These are phyloP conservation scores for Hexamita inflata DNA, from an alignment of 208 protist species.

Conservation along the genomic window DNA sequence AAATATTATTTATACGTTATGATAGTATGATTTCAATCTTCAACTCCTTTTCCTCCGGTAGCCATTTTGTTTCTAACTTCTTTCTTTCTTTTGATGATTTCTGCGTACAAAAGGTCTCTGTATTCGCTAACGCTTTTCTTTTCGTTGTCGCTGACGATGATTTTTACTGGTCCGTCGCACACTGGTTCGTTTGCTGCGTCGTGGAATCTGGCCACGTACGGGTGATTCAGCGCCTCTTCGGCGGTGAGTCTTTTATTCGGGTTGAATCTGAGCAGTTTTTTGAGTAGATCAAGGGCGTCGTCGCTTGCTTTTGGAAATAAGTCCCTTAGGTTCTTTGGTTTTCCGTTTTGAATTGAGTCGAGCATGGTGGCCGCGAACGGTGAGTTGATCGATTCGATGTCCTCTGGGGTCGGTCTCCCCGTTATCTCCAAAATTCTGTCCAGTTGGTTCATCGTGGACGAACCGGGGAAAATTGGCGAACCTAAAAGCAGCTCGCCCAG, in stretches of 20 bases:
- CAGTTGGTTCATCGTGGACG: conserved; percentile 50
- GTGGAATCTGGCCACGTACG: conserved; percentile 58
- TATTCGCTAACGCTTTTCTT: conserved; percentile 52
- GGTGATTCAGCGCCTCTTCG: conserved; percentile 54
- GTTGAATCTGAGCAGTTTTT: conserved; percentile 44
- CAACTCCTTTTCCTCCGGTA: no score
- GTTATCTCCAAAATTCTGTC: conserved; percentile 47
- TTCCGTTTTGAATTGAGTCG: conserved; percentile 34
- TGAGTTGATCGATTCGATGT: conserved; percentile 45
- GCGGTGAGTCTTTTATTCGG: conserved; percentile 46
- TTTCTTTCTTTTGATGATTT: conserved; percentile 57
- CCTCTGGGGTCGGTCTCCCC: conserved; percentile 41
- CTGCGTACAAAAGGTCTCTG: conserved; percentile 51
- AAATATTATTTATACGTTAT: no score
- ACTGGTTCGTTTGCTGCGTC: conserved; percentile 51
- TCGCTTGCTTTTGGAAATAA: conserved; percentile 47
- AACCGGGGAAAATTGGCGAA: conserved; percentile 75
- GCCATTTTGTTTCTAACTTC: no score
- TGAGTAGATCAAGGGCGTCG: conserved; percentile 46
- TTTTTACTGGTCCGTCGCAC: conserved; percentile 39
- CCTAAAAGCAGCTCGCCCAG: conserved; percentile 76
- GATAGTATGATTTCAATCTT: no score
- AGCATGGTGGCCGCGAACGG: conserved; percentile 50
- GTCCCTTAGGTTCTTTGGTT: conserved; percentile 34
- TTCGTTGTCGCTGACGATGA: conserved; percentile 41